Evolutionary conservation across 2,329 filamentous ascomycete species (phyloP), one percentile per base, ranked within the genome.

Genomic region (Scytalidium lignicola): DNA sequence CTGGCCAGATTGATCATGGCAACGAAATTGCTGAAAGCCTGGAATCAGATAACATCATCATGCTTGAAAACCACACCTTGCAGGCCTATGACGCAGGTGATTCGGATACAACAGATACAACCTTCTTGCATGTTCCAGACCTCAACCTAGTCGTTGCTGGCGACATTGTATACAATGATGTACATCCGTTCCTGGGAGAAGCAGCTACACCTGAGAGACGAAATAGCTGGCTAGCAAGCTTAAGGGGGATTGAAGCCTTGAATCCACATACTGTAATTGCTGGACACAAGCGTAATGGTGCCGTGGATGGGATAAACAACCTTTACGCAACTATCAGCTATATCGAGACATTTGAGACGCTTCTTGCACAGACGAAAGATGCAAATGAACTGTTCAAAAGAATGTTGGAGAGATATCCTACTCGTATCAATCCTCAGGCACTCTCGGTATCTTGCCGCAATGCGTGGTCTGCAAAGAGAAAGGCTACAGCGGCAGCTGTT

Each of bases 141-240:
- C 43, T 73, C 1, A 51, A 49, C 3, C 61, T 72, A 4, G 69
- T 63, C 0, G 65, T 68, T 1, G 61, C 60, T 0, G 69, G 70
- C 1, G 70, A 72, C 50, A 63, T 65, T 19, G 65, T 70, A 1
- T 71, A 71, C 47, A 66, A 66, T 0, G 56, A 67, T 19, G 59
- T 62, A 4, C 64, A 69, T 42, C 65, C 67, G 53, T 65, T 62
- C 52, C 56, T 71, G 1, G 58, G 52, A 3, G 68, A 70, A 44
- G 63, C 0, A 64, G 62, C 40, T n/a, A 70, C 65, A 1, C 48
- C 57, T 2, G 56, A 57, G 1, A 61, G 62, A 47, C 54, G 67
- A 1, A 47, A 56, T 8, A 56, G 61, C 12, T 71, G 69, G 68
- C 58, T 70, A 4, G 28, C 48, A 0, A 58, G 62, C 2, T 51